Evolutionary conservation across 129 eudicot species (phyloP).

Genomic region (Flaveria ramosissima): DNA sequence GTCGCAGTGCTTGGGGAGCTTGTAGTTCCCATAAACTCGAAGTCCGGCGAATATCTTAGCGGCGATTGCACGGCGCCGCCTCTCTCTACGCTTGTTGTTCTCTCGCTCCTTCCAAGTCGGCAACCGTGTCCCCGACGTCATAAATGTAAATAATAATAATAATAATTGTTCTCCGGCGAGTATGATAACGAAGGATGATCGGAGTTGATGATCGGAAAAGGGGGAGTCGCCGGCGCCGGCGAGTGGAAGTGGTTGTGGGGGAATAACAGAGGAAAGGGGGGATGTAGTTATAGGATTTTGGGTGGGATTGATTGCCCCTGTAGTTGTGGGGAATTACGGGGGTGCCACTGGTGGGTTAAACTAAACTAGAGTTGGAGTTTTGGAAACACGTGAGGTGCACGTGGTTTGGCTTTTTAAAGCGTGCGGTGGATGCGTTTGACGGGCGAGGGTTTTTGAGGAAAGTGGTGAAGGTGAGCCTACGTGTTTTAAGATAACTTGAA

Average conservation of each 20-base stretch:
- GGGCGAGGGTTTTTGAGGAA: too few relatives aligned
- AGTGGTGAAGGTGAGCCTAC: not conserved
- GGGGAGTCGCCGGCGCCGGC: constrained; percentile 29
- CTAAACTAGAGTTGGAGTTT: not conserved
- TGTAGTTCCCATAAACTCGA: constrained; percentile 78
- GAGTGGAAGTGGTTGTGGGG: constrained; percentile 1
- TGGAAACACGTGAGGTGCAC: constrained; percentile 28
- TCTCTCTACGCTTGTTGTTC: constrained; percentile 91
- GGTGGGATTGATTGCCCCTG: not conserved
- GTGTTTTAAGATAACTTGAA: too few relatives aligned
- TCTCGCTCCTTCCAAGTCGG: constrained; percentile 99
- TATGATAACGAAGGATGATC: not conserved
- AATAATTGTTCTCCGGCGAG: not conserved
- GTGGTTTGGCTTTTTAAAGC: constrained; percentile 22
- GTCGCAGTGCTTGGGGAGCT: constrained; percentile 95
- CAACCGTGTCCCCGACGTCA: constrained; percentile 84
- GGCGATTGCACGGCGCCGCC: constrained; percentile 93
- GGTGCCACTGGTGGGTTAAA: constrained; percentile 26
- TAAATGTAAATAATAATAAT: constrained; percentile 22
- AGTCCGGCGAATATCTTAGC: constrained; percentile 94
- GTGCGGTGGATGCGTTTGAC: not conserved
- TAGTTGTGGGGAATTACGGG: not conserved
- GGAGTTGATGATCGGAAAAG: constrained; percentile 15
- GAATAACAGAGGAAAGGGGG: constrained; percentile 4
- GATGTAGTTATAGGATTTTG: constrained; percentile 14